These are phyloP conservation scores for Crucihimalaya himalaica DNA, from an alignment of 345 rosid genomes.

Conservation along the genomic window DNA sequence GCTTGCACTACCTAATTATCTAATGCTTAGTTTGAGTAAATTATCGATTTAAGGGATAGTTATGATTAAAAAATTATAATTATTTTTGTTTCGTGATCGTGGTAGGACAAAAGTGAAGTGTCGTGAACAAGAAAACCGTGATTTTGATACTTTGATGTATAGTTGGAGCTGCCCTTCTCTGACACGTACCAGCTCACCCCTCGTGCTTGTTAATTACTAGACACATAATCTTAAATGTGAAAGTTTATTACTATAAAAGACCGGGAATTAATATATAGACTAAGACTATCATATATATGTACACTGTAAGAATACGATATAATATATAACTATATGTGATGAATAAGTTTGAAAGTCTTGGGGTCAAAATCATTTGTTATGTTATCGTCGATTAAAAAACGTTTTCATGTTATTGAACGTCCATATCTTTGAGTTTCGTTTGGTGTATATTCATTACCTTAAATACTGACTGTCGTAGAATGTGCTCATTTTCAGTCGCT, in stretches of 20 bases:
- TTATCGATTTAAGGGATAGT: conserved; percentile 5
- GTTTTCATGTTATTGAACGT: neutral
- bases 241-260: neutral
- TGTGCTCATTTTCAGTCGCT: neutral
- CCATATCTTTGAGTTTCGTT: neutral
- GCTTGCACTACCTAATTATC: conserved; percentile 37
- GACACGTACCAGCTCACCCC: conserved; percentile 44
- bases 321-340: neutral
- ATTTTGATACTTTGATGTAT: conserved; percentile 34
- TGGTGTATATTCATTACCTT: neutral
- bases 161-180: conserved; percentile 34
- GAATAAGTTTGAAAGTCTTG: neutral
- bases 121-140: conserved; percentile 37
- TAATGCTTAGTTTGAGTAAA: conserved; percentile 21
- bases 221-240: conserved; percentile 25
- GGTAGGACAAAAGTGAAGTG: conserved; percentile 30
- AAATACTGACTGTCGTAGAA: neutral
- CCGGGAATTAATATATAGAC: neutral
- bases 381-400: neutral
- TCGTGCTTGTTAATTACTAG: conserved; percentile 35
- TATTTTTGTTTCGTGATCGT: conserved; percentile 17
- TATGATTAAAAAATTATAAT: conserved; percentile 9
- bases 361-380: neutral
- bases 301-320: neutral
- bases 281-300: neutral